Base-by-base conservation (phyloP, 2,329 filamentous ascomycete genomes). In the Sphaerulina populicola region DNA sequence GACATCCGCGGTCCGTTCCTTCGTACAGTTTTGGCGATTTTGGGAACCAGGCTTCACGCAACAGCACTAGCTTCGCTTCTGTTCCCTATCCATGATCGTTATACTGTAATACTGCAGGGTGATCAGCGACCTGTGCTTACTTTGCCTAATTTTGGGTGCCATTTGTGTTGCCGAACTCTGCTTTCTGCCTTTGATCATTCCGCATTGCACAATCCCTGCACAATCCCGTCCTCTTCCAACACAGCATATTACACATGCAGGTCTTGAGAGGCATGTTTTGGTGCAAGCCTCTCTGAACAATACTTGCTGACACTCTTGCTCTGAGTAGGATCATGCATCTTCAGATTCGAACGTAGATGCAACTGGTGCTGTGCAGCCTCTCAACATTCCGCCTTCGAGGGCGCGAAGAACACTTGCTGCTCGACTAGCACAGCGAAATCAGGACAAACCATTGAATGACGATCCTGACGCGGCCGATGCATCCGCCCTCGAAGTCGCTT, bases 321-420 rank as follows among this genome's bases (percentile, higher is more conserved):
- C 9, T 27, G 29, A 33, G 9, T 35, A 48, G 46, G 46, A 48
- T 18, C 36, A 45, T 14, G 10, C 41, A 38, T 59, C 57, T 18
- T 52, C 56, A 30, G 56, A 70, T 27, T 40, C 51, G 45, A 52
- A 56, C 54, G 55, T 58, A 46, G 48, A 43, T 52, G 38, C 47
- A 18, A 51, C 71, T 66, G 37, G 37, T 14, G 45, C 71, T 85
- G n/a, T 86, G 82, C 18, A 86, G 30, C 88, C 89, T 10, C 75
- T 95, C 63, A 93, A 91, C 66, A 82, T 91, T 33, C 83, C 86
- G 0, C 90, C 91, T 2, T 94, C 88, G 6, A 82, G 91, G 47
- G 91, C 91, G 6, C 82, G 91, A 45, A 77, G 88, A 49, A 88
- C 94, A 68, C 79, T 97, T n/a, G 90, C 89, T n/a, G 86, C 87